Base-by-base conservation (phyloP, 352 stramenopile genomes). In the Phytopythium boreale region DNA sequence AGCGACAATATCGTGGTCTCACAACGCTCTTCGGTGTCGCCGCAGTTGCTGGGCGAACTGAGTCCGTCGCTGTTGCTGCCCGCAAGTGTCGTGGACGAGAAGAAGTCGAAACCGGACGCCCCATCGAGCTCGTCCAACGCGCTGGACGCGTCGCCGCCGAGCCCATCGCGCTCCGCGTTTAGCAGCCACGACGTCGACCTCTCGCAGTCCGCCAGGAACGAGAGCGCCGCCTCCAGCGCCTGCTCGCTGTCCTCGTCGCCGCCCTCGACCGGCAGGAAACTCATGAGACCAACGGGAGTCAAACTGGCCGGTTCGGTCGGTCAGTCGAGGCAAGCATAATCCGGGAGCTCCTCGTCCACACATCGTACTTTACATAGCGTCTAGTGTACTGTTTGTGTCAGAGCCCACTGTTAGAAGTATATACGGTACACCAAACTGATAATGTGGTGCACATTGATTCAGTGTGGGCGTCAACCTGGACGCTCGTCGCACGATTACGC, bases 131-230 rank as follows among this genome's bases (percentile, higher is more conserved):
- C 34, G 59, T 66, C 56, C 24, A 70, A 17, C 0, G 31, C 2
- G 14, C 63, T n/a, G n/a, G n/a, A n/a, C n/a, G n/a, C n/a, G n/a
- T n/a, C 43, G n/a, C n/a, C 41, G 14, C 20, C 20, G 22, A 44
- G 24, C 24, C n/a, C 46, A 26, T 64, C 56, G 15, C 70, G 34
- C 24, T 74, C 63, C n/a, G 58, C 39, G 4, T 31, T 67, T 17
- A 78, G 44, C 26, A 76, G 57, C 72, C 72, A 77, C 41, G 70
- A 67, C 17, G 61, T 66, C 12, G 69, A 77, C n/a, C 57, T 34
- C 59, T 85, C 74, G 58, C 67, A 82, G 39, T 82, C 65, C 26
- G 56, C 64, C 29, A 81, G 68, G 58, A 79, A 82, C 24, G 74
- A 76, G 15, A 75, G 56, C 55, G 76, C 75, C 51, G 74, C 74